phyloP scores from a whole-genome alignment of 305 asterid genomes.

The Striga hermonthica region DNA sequence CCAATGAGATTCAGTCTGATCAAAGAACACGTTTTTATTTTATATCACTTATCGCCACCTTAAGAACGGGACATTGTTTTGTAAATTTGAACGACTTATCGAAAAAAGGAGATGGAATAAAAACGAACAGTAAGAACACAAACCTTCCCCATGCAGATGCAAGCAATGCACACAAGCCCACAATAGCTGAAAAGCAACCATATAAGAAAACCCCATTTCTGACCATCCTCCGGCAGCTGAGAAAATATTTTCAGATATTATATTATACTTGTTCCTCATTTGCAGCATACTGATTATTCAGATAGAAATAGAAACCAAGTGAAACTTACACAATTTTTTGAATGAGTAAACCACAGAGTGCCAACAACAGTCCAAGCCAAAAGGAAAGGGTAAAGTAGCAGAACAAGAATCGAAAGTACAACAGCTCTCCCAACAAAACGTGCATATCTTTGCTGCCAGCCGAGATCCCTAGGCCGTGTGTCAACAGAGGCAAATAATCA shows the following conservation, averaged over 20 bases:
- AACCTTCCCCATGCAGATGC: conserved; percentile 83
- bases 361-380: conserved; percentile 83
- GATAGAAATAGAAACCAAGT: not conserved
- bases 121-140: conserved; percentile 23
- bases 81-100: no score
- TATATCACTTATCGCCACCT: no score
- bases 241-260: conserved; percentile 16
- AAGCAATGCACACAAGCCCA: conserved; percentile 82
- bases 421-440: conserved; percentile 79
- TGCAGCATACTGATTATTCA: conserved; percentile 24
- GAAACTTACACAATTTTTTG: conserved; percentile 65
- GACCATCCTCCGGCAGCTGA: conserved; percentile 97
- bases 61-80: no score
- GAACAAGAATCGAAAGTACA: conserved; percentile 67
- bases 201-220: conserved; percentile 96
- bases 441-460: conserved; percentile 78
- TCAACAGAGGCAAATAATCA: not conserved
- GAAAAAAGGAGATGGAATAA: no score
- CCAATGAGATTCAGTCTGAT: not conserved
- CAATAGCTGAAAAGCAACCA: conserved; percentile 97
- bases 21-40: not conserved
- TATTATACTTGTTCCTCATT: conserved; percentile 26
- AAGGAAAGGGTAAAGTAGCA: conserved; percentile 79
- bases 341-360: conserved; percentile 70
- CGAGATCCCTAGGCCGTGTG: conserved; percentile 63